Evolutionary conservation across 352 stramenopile genomes (phyloP).

Genomic region (Globisporangium nagaii): DNA sequence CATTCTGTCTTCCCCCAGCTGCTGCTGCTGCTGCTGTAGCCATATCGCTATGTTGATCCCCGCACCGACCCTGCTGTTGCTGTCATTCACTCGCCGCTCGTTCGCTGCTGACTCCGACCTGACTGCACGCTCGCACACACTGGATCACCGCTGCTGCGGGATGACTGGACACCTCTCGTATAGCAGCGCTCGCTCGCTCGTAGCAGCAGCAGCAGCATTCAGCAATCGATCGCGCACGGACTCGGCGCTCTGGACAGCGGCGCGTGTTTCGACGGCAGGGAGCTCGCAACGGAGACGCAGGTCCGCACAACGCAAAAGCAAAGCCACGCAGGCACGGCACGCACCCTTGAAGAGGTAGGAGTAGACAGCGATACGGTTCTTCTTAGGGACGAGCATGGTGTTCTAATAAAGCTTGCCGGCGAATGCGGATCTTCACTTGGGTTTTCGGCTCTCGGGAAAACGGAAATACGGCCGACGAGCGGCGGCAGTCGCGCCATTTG

Average conservation of each 20-base stretch:
- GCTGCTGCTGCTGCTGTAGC: background rate
- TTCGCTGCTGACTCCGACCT: background rate
- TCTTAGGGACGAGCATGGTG: slow-evolving; percentile 95
- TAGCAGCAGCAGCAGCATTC: no score
- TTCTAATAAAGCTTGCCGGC: slow-evolving; percentile 86
- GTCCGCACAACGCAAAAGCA: background rate
- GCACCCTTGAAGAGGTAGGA: slow-evolving; percentile 96
- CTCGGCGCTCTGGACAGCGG: no score
- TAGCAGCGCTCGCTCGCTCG: no score
- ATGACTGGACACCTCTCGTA: no score
- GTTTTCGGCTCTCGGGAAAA: slow-evolving; percentile 32
- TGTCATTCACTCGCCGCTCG: background rate
- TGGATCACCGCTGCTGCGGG: no score
- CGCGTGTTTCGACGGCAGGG: no score
- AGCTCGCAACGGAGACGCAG: background rate
- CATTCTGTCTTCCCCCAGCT: background rate
- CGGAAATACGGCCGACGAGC: slow-evolving; percentile 29
- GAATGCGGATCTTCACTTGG: slow-evolving; percentile 86
- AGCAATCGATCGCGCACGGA: background rate
- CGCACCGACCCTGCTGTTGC: no score
- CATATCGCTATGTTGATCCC: no score
- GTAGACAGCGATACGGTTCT: slow-evolving; percentile 98
- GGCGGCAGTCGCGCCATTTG: background rate
- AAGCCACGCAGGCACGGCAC: slow-evolving; percentile 14
- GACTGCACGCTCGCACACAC: background rate